Evolutionary conservation across 1,284 basidiomycete species (phyloP).

Genomic region (Takashimella koratensis): DNA sequence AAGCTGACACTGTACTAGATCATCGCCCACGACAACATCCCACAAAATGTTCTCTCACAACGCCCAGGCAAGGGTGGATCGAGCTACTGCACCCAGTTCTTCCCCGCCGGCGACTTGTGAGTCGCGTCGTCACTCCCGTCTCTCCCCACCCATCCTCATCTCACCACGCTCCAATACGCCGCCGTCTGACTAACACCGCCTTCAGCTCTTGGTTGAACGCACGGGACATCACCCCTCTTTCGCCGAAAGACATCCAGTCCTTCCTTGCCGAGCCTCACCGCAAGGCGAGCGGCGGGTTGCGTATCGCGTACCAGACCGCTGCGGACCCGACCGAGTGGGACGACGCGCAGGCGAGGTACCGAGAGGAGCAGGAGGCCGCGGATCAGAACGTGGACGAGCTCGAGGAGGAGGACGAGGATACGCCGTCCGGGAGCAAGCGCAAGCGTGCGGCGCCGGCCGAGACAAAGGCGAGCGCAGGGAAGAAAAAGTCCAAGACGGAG

Average conservation of each 20-base stretch:
- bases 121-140: conserved; percentile 43
- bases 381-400: conserved; percentile 61
- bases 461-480: conserved; percentile 52
- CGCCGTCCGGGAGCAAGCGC: conserved; percentile 55
- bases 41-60: conserved; percentile 28
- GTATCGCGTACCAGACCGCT: conserved; percentile 76
- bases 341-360: conserved; percentile 53
- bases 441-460: conserved; percentile 51
- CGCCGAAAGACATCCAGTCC: conserved; percentile 73
- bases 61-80: conserved; percentile 30
- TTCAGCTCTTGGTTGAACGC: conserved; percentile 76
- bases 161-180: conserved; percentile 11
- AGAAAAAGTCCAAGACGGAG: conserved; percentile 55
- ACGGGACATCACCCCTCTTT: conserved; percentile 76
- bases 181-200: too few relatives aligned
- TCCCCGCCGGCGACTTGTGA: conserved; percentile 75
- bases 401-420: conserved; percentile 57
- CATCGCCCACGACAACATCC: conserved; percentile 35
- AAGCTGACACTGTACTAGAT: conserved; percentile 29
- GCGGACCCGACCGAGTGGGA: conserved; percentile 72
- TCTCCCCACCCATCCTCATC: conserved; percentile 1
- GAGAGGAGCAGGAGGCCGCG: conserved; percentile 58
- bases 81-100: conserved; percentile 42
- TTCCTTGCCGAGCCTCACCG: conserved; percentile 66
- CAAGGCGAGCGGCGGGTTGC: conserved; percentile 72